Evolutionary conservation across 2,329 filamentous ascomycete species (phyloP), one percentile per base, ranked within the genome.

Genomic region (Fusarium algeriense): DNA sequence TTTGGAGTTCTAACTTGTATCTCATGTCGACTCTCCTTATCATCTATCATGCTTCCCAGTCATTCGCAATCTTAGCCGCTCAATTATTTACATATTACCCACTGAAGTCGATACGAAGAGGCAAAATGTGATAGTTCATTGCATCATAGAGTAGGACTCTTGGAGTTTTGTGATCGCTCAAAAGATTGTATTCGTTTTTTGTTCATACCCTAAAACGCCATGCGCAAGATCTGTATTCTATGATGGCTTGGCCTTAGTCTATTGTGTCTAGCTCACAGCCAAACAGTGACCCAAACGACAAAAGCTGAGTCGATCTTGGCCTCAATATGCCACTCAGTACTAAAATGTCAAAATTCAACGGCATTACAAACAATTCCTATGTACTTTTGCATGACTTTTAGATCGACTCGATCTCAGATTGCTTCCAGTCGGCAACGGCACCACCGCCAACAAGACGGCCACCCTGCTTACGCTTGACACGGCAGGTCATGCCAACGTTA

Each of bases 401-500:
- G 65, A 65, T 65, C 32, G 88, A 89, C 81, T 93, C 86, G 53
- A 94, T 84, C 82, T 94, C 92, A 54, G 85, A 85, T 79, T 92
- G 87, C 71, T 89, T 92, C 91, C 92, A 93, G 14, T 80, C 79
- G 26, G 77, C 76, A 13, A 79, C 81, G 7, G 77, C 76, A 19
- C 79, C 81, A 4, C 83, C 85, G 13, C 89, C 89, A 12, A 91
- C 89, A 15, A 88, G 78, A 30, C 89, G 82, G 1, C 89, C 89
- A 12, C 95, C 94, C 75, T 95, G 89, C 79, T 92, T 92, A 74
- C 96, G 87, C 90, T 99, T 99, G 40, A 99, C 95, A 61, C 96
- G 89, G 82, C 94, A 97, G 84, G 90, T 95, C 79, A 98, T 88
- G 30, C 95, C 95, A 48, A 98, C 94, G 75, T 93, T 90, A 77